phyloP scores from a whole-genome alignment of 305 asterid species.

The Ajuga reptans region DNA sequence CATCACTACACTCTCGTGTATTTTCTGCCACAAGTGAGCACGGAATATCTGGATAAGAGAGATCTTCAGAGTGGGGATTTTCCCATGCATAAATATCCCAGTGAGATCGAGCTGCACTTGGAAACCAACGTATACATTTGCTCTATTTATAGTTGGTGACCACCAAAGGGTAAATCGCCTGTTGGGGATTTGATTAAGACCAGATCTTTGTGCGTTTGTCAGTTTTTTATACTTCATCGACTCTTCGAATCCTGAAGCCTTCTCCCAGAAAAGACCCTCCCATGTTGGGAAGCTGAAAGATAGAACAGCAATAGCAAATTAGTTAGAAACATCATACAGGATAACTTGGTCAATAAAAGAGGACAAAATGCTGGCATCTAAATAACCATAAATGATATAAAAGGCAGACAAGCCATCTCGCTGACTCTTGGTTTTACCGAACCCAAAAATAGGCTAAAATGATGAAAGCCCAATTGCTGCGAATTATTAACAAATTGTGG shows the following conservation, averaged over 20 bases:
- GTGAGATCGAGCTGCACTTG: conserved; percentile 99
- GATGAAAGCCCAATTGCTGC: neutral
- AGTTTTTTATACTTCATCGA: conserved; percentile 97
- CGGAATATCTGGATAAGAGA: conserved; percentile 98
- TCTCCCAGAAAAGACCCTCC: conserved; percentile 99
- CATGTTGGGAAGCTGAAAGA: conserved; percentile 91
- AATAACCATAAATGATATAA: neutral
- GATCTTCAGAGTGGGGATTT: conserved; percentile 94
- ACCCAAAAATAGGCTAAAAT: neutral
- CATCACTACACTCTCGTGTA: conserved; percentile 99
- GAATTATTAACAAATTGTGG: neutral
- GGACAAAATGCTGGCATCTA: neutral
- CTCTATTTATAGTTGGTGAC: conserved; percentile 98
- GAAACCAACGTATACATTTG: conserved; percentile 96
- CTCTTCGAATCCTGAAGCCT: conserved; percentile 99
- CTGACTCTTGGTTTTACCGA: neutral
- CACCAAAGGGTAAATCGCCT: conserved; percentile 98
- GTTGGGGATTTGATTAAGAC: conserved; percentile 95
- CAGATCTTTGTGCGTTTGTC: conserved; percentile 98
- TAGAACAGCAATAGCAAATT: conserved; percentile 14
- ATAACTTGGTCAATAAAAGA: neutral
- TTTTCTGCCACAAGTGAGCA: conserved; percentile 99
- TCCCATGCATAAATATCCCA: conserved; percentile 98
- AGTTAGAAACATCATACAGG: neutral
- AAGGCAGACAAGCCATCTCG: neutral